Conservation (phyloP, 306 rosid species). For the Echinosophora koreensis region DNA sequence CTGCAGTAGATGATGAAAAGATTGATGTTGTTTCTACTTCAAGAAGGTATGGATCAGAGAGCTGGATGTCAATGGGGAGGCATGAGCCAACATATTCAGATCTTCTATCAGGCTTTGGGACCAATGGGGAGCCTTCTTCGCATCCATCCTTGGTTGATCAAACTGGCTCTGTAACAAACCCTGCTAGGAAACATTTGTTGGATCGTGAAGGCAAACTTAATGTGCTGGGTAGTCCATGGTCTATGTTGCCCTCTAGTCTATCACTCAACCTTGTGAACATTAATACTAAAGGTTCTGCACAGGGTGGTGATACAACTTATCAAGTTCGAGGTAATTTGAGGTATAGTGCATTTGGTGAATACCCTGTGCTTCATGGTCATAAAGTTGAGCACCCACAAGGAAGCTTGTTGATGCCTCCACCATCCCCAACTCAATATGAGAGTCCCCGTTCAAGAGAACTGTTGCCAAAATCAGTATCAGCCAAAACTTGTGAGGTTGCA, state of each 20-base stretch:
- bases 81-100: conserved; percentile 79
- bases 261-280: conserved; percentile 68
- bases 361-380: conserved; percentile 61
- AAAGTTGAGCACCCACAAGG: conserved; percentile 68
- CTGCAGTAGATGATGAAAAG: conserved; percentile 70
- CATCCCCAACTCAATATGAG: conserved; percentile 60
- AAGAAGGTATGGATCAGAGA: conserved; percentile 67
- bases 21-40: conserved; percentile 68
- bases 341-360: conserved; percentile 64
- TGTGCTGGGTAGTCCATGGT: conserved; percentile 59
- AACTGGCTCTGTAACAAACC: conserved; percentile 50
- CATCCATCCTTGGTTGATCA: conserved; percentile 56
- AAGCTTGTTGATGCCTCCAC: conserved; percentile 78
- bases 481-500: conserved; percentile 52
- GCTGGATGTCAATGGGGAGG: conserved; percentile 73
- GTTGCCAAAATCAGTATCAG: conserved; percentile 47
- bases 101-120: conserved; percentile 83
- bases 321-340: conserved; percentile 62
- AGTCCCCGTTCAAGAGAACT: conserved; percentile 61
- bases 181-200: conserved; percentile 56
- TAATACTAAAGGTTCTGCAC: conserved; percentile 63
- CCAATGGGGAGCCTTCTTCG: conserved; percentile 56
- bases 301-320: conserved; percentile 56
- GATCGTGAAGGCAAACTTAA: conserved; percentile 75
- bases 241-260: conserved; percentile 62